Base-by-base conservation (phyloP, 2,329 filamentous ascomycete genomes). In the Metarhizium guizhouense region DNA sequence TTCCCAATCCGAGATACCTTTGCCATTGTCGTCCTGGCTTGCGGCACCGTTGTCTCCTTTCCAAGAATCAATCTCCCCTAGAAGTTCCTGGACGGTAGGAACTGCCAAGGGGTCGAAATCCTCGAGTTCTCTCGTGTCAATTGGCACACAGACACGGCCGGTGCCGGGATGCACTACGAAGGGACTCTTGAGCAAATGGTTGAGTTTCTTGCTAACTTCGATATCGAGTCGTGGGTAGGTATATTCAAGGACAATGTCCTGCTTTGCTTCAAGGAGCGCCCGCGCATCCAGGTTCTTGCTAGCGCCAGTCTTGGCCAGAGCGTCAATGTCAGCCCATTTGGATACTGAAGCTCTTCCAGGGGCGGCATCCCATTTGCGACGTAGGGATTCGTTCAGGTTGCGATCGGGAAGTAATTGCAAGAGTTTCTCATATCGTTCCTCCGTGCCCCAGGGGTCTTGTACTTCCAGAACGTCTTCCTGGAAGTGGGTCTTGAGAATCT, bases 141-240 rank as follows among this genome's bases (percentile, higher is more conserved):
- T 97, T 2, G 94, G 94, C 53, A 99, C 94, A 74, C 94, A 99
- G 6, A 99, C 90, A 54, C 93, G 78, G 1, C 94, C 93, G 0
- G 94, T 99, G 18, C 91, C 91, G 0, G 94, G 94, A 69, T 99
- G 94, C 42, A 99, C 86, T 58, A 96, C 93, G 67, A 99, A 99
- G 0, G 94, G 94, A 59, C 87, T 92, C 70, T 99, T 99, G 63
- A 99, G 85, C 79, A 99, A 83, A 80, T 99, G 94, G 75, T 96
- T 97, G 56, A 95, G 83, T 70, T 96, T 96, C 78, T 97, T 97
- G 67, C 88, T 94, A 68, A 99, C 94, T 71, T 96, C 91, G 59
- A 94, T 92, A 77, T 99, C 94, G 54, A 99, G 87, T 43, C 94
- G 87, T 3, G 94, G 94, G 71, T 99, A 99, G 6, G 94, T 96